Evolutionary conservation across 495 filamentous ascomycete species (phyloP).

Genomic region (Trichocladium antarcticum): DNA sequence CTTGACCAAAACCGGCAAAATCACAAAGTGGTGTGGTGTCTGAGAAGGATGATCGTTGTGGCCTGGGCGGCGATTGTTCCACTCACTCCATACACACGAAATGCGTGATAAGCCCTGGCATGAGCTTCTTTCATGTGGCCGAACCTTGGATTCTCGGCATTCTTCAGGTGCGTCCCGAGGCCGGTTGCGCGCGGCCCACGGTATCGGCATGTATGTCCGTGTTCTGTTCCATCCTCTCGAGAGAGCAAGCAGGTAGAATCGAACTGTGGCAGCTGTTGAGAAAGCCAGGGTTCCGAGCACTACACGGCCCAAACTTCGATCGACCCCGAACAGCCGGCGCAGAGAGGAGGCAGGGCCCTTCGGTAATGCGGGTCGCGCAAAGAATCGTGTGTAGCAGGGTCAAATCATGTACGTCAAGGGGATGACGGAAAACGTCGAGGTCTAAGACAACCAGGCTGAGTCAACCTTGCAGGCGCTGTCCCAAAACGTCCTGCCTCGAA

Average conservation of each 20-base stretch:
- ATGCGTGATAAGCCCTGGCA: constrained; percentile 6
- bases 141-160: background rate
- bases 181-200: constrained; percentile 12
- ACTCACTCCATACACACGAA: constrained; percentile 3
- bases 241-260: constrained; percentile 8
- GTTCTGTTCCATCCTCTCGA: constrained; percentile 12
- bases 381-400: constrained; percentile 10
- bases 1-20: constrained; percentile 2
- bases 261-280: constrained; percentile 13
- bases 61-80: background rate
- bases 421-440: constrained; percentile 11
- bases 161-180: constrained; percentile 2
- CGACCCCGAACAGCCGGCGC: background rate
- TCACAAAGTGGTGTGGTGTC: background rate
- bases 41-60: too few species aligned
- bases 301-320: constrained; percentile 1
- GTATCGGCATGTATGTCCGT: constrained; percentile 15
- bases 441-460: constrained; percentile 10
- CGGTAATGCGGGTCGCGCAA: constrained; percentile 6
- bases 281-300: constrained; percentile 5
- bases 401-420: constrained; percentile 21
- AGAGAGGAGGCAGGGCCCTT: background rate
- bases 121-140: background rate
- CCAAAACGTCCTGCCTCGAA: constrained; percentile 1
- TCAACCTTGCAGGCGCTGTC: background rate